phyloP scores from a whole-genome alignment of 1,284 basidiomycete species.

The Puccinia coronata region DNA sequence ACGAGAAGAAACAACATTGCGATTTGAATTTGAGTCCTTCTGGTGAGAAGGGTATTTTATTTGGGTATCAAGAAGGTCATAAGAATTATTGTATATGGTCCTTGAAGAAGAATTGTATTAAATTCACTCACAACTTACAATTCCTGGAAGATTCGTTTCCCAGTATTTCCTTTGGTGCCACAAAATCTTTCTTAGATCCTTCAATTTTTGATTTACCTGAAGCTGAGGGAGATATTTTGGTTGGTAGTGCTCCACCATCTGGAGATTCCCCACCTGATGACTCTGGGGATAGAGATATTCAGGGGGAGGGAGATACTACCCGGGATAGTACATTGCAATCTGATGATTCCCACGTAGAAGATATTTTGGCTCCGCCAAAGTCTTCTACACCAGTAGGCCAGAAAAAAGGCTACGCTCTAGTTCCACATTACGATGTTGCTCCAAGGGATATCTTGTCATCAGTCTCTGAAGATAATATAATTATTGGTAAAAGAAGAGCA shows the following conservation, averaged over 20 bases:
- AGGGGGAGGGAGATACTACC: no score
- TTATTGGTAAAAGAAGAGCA: neutral
- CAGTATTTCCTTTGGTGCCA: no score
- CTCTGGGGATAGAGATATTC: no score
- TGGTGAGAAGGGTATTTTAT: neutral
- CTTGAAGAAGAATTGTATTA: neutral
- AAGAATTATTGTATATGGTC: constrained; percentile 7
- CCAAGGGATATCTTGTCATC: neutral
- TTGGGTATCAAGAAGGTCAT: constrained; percentile 27
- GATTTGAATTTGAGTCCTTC: neutral
- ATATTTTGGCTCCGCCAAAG: no score
- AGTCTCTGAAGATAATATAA: neutral
- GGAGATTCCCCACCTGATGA: no score
- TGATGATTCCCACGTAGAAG: no score
- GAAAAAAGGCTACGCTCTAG: neutral
- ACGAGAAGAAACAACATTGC: neutral
- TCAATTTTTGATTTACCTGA: no score
- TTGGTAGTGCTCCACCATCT: no score
- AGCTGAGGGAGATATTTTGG: no score
- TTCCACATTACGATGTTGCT: neutral
- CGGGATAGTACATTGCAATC: no score
- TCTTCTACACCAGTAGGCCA: no score
- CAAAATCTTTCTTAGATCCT: no score
- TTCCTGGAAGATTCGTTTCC: constrained; percentile 5
- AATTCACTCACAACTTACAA: neutral